Conservation (phyloP, 768 basidiomycete genomes). For the Rhodosporidiobolus odoratus region DNA sequence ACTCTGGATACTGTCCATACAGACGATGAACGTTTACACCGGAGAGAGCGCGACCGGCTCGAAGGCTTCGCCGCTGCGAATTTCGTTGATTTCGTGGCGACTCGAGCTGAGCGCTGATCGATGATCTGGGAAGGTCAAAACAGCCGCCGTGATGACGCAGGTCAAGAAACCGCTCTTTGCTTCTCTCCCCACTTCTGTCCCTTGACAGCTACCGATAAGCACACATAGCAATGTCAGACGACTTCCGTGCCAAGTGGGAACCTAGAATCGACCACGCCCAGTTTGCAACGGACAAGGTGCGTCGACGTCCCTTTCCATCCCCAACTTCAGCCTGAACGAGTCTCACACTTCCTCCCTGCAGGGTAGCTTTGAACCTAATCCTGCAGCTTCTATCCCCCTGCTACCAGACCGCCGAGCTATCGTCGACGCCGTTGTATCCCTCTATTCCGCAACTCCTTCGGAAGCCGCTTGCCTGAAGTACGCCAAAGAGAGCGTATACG, state of each 20-base stretch:
- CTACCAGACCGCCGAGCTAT: neutral
- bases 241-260: conserved; percentile 1
- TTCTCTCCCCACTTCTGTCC: neutral
- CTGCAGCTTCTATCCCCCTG: neutral
- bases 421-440: neutral
- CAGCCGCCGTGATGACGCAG: neutral
- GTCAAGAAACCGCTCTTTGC: neutral
- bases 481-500: neutral
- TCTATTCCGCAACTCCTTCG: neutral
- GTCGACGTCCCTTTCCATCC: neutral
- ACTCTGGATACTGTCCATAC: too few relatives aligned
- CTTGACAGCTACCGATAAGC: too few relatives aligned
- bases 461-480: conserved; percentile 3
- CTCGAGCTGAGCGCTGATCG: neutral
- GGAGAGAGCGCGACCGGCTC: too few relatives aligned
- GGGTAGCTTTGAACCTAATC: neutral
- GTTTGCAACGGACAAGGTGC: neutral
- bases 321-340: neutral
- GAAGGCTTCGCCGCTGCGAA: too few relatives aligned
- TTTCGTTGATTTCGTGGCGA: too few relatives aligned
- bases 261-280: neutral
- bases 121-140: neutral
- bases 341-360: too few relatives aligned
- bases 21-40: too few relatives aligned
- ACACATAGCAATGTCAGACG: conserved; percentile 1